Base-by-base conservation (phyloP, 306 rosid genomes). In the Abrus pulchellus region DNA sequence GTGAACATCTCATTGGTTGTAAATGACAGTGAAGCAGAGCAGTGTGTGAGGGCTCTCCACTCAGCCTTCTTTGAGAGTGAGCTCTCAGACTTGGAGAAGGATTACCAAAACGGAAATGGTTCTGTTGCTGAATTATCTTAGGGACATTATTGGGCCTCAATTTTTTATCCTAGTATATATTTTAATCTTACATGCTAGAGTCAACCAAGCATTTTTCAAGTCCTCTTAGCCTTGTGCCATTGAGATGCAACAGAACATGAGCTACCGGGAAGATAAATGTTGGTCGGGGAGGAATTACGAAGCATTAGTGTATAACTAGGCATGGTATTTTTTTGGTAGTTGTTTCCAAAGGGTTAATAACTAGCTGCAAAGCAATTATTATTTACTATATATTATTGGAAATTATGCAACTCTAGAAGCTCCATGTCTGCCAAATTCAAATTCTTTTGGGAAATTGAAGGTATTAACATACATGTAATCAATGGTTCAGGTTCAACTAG, bases 1-100 rank as follows among this genome's bases (percentile, higher is more conserved):
- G 97, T 92, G 70, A 94, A 94, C 79, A 92, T 94, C 87, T 94
- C 98, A 32, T 86, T 94, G 92, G 91, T 89, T 1, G 97, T 92
- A 64, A 89, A 94, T 48, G 97, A 94, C 57, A 80, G 69, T 20
- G 98, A 94, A 82, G 94, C 97, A 10, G 97, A 94, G 83, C 91
- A 87, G 79, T 92, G 97, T 76, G 98, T 94, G 8, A 70, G 92
- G 80, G 91, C 98, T 71, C 92, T 94, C 60, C 86, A 94, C 80
- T 85, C 85, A 29, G 88, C 87, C 11, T 94, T 94, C 86, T 94
- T 94, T 47, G 97, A 83, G 82, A 86, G 62, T 10, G 71, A 86
- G 74, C 9, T 33, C 50, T 64, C 85, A 20, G 83, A 84, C 36
- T 77, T 89, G 68, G 82, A 74, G 69, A 38, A 27, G 52, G 77